phyloP scores from a whole-genome alignment of 371 early-diverging fungal species.

The Rhizopus arrhizus region DNA sequence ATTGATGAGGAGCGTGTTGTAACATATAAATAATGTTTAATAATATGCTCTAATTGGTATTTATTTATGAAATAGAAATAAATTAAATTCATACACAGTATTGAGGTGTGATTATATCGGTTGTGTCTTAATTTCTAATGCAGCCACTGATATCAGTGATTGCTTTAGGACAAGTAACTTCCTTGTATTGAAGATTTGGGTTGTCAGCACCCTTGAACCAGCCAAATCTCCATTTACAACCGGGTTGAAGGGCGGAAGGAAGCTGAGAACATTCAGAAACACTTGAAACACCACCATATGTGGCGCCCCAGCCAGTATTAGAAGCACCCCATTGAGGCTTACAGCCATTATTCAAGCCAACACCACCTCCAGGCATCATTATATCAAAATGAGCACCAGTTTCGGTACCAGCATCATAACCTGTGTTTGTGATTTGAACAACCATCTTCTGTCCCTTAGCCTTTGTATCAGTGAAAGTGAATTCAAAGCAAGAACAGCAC shows the following conservation, averaged over 20 bases:
- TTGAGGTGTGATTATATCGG: too few relatives aligned
- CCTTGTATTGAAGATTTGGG: slow-evolving; percentile 38
- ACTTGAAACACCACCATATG: slow-evolving; percentile 41
- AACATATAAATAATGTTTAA: too few relatives aligned
- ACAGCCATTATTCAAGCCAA: slow-evolving; percentile 49
- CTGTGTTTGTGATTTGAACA: slow-evolving; percentile 51
- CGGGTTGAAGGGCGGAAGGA: slow-evolving; percentile 37
- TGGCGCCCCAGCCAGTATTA: slow-evolving; percentile 40
- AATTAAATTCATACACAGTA: too few relatives aligned
- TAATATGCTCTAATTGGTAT: too few relatives aligned
- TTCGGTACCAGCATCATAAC: slow-evolving; percentile 34
- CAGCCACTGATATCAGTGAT: slow-evolving; percentile 37
- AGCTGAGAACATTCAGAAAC: slow-evolving; percentile 30
- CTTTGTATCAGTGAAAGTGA: slow-evolving; percentile 38
- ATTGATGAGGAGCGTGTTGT: too few relatives aligned
- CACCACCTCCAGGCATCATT: slow-evolving; percentile 50
- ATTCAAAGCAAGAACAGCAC: slow-evolving; percentile 48
- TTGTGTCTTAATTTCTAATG: not conserved
- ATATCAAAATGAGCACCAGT: slow-evolving; percentile 41
- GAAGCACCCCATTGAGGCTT: slow-evolving; percentile 39
- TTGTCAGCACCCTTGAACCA: slow-evolving; percentile 49
- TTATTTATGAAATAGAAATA: too few relatives aligned
- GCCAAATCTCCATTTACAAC: slow-evolving; percentile 41
- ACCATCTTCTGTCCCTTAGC: slow-evolving; percentile 45
- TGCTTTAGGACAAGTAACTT: slow-evolving; percentile 45